Evolutionary conservation across 371 early-diverging fungal genomes (phyloP).

Genomic region (Lichtheimia corymbifera): DNA sequence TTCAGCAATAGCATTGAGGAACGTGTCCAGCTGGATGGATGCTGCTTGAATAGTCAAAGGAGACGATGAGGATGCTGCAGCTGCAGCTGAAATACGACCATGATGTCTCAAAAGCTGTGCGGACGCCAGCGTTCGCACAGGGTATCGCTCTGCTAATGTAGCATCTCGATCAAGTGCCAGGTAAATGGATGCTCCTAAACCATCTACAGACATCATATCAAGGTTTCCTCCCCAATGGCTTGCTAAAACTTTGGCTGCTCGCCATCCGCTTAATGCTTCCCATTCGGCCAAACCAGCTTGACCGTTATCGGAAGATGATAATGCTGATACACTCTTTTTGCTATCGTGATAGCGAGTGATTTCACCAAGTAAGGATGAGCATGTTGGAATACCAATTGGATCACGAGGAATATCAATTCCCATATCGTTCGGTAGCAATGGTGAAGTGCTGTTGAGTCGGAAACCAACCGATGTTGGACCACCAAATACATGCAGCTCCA

Average conservation of each 20-base stretch:
- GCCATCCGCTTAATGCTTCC: constrained; percentile 33
- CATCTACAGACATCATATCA: constrained; percentile 70
- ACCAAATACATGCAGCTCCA: constrained; percentile 30
- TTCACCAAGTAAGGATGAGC: constrained; percentile 43
- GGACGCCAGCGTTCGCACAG: constrained; percentile 25
- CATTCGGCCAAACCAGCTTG: constrained; percentile 19
- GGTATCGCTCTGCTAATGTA: constrained; percentile 54
- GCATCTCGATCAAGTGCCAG: constrained; percentile 68
- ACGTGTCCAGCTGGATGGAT: constrained; percentile 18
- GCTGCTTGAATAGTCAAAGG: constrained; percentile 18
- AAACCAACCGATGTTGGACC: constrained; percentile 44
- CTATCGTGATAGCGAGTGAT: too few relatives aligned
- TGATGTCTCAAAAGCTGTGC: constrained; percentile 38
- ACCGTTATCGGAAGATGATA: background rate
- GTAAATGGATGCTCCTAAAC: constrained; percentile 74
- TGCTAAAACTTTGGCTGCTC: constrained; percentile 45
- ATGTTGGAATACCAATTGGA: constrained; percentile 38
- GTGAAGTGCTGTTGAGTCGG: constrained; percentile 24
- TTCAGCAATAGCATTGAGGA: constrained; percentile 17
- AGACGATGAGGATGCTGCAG: constrained; percentile 6
- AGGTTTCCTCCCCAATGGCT: constrained; percentile 79
- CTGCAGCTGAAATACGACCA: constrained; percentile 29
- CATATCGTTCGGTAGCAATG: constrained; percentile 22
- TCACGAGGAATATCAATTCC: constrained; percentile 36
- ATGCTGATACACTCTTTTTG: constrained; percentile 27